phyloP scores from a whole-genome alignment of 768 basidiomycete species.

The Neoboletus subvelutipes region DNA sequence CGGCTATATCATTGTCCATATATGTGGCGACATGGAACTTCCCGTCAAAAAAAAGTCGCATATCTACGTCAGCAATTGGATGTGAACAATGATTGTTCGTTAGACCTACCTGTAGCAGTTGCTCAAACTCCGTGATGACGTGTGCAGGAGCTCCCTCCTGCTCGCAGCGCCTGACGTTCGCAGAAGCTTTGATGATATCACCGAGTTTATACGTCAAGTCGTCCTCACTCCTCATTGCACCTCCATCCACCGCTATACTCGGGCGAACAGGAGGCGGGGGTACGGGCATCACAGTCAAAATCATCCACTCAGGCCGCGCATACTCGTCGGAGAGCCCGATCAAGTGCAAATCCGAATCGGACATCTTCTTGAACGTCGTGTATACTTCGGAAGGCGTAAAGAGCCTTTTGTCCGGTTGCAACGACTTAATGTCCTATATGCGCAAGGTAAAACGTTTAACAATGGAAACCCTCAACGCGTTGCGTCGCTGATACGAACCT shows the following conservation, averaged over 20 bases:
- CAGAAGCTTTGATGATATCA: constrained; percentile 94
- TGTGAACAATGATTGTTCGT: neutral
- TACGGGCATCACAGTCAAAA: constrained; percentile 94
- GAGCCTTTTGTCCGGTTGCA: constrained; percentile 79
- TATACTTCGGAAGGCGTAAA: constrained; percentile 89
- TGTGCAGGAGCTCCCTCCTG: constrained; percentile 97
- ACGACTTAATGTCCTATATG: constrained; percentile 69
- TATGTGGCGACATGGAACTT: constrained; percentile 99
- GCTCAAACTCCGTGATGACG: constrained; percentile 94
- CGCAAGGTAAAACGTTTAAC: constrained; percentile 9
- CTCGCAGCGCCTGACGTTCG: constrained; percentile 87
- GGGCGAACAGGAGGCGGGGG: constrained; percentile 98
- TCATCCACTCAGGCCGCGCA: constrained; percentile 99
- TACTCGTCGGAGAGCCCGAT: constrained; percentile 95
- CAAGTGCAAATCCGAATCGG: constrained; percentile 80
- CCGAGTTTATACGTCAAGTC: constrained; percentile 98
- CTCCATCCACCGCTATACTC: constrained; percentile 95
- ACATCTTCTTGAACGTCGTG: constrained; percentile 94
- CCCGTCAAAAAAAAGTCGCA: neutral
- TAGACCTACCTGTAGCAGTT: constrained; percentile 81
- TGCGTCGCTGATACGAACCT: constrained; percentile 54
- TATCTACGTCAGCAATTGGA: neutral
- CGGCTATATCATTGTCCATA: constrained; percentile 99
- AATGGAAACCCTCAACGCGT: neutral
- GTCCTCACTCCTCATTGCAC: constrained; percentile 95